These are phyloP conservation scores for Salix koriyanagi DNA, from an alignment of 345 rosid species.

Conservation along the genomic window DNA sequence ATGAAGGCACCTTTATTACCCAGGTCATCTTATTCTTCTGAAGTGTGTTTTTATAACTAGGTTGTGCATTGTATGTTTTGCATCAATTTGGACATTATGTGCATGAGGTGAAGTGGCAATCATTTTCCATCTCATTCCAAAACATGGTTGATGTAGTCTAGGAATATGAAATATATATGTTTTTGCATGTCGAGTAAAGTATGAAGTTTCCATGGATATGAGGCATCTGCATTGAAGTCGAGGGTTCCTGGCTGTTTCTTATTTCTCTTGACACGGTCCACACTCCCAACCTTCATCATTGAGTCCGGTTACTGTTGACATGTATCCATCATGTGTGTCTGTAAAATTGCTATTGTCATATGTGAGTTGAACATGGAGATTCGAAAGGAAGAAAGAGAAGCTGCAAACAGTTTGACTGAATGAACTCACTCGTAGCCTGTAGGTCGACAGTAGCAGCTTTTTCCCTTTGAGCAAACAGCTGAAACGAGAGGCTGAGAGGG, in stretches of 20 bases:
- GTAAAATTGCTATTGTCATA: not conserved
- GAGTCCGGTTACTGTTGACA: constrained; percentile 4
- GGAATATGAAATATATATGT: not conserved
- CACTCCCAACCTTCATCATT: not conserved
- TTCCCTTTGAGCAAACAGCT: constrained; percentile 15
- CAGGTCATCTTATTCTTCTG: constrained; percentile 11
- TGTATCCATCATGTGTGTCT: not conserved
- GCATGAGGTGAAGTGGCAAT: constrained; percentile 18
- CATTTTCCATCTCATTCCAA: constrained; percentile 4
- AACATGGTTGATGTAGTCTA: not conserved
- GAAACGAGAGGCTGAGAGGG: constrained; percentile 26
- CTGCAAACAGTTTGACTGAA: not conserved
- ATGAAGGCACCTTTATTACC: not conserved
- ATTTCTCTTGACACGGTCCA: not conserved
- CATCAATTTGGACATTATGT: constrained; percentile 5
- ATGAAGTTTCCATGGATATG: constrained; percentile 16
- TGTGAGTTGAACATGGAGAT: constrained; percentile 1
- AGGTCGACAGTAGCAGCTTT: constrained; percentile 12
- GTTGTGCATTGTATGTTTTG: constrained; percentile 3
- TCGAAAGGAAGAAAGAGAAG: constrained; percentile 6
- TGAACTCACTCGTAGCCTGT: constrained; percentile 17
- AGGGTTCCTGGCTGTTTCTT: constrained; percentile 13
- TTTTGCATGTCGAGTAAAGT: not conserved
- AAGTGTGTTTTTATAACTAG: constrained; percentile 1
- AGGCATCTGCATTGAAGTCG: not conserved